These are phyloP conservation scores for Linnemannia elongata DNA, from an alignment of 192 early-diverging fungal species.

Conservation along the genomic window DNA sequence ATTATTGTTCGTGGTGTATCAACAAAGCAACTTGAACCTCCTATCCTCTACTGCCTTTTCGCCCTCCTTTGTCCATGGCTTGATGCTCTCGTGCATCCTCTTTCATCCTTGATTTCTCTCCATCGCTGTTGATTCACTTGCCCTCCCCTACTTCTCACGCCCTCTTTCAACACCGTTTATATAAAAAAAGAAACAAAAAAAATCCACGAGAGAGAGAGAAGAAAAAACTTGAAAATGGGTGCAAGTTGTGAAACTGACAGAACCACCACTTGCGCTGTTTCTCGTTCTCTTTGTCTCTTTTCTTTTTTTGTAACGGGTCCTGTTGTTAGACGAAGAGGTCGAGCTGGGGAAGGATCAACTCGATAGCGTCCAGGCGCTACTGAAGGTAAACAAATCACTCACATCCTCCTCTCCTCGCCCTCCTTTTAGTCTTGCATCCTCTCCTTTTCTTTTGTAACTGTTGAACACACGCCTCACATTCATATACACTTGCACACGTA, in stretches of 20 bases:
- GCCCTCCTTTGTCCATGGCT: not conserved
- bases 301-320: not conserved
- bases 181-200: slow-evolving; percentile 3
- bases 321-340: slow-evolving; percentile 23
- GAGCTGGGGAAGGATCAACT: slow-evolving; percentile 48
- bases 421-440: too few relatives aligned
- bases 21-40: not conserved
- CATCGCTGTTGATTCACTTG: not conserved
- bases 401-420: not conserved
- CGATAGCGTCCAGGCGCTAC: slow-evolving; percentile 32
- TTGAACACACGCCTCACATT: too few relatives aligned
- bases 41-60: not conserved
- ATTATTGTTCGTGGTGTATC: not conserved
- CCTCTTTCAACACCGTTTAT: not conserved
- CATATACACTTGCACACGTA: too few relatives aligned
- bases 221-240: not conserved
- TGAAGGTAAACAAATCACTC: slow-evolving; percentile 51
- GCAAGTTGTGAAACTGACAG: slow-evolving; percentile 17
- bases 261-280: slow-evolving; percentile 16
- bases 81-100: not conserved
- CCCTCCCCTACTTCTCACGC: slow-evolving; percentile 3
- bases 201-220: not conserved
- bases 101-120: not conserved
- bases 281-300: not conserved
- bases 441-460: too few relatives aligned